Conservation (phyloP, 2,329 filamentous ascomycete genomes). For the Alternaria longipes region DNA sequence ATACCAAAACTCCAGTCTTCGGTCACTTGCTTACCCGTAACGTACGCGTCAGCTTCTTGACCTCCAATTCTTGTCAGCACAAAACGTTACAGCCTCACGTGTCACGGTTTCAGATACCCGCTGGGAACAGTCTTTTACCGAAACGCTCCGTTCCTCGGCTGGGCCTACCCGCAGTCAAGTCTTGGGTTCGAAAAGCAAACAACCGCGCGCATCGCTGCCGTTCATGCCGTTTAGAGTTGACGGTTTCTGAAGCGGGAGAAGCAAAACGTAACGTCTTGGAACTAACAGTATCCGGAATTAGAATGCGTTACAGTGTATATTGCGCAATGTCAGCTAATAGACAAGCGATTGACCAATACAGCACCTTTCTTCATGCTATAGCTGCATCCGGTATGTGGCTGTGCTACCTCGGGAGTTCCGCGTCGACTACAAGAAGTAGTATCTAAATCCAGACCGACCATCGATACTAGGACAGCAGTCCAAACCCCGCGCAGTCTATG, state of each 20-base stretch:
- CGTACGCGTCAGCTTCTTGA: conserved; percentile 14
- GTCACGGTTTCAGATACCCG: conserved; percentile 13
- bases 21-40: conserved; percentile 2
- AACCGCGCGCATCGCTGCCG: background rate
- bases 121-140: background rate
- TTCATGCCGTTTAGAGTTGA: background rate
- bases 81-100: conserved; percentile 10
- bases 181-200: conserved; percentile 5
- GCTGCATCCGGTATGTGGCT: background rate
- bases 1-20: background rate
- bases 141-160: conserved; percentile 2
- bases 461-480: background rate
- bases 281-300: background rate
- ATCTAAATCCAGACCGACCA: background rate
- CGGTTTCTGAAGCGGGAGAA: conserved; percentile 1
- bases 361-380: background rate
- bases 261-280: background rate
- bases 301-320: too few relatives aligned
- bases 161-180: background rate
- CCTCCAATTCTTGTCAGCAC: conserved; percentile 4
- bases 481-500: background rate
- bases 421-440: background rate
- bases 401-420: background rate
- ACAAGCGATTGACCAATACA: background rate
- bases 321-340: too few relatives aligned